Conservation (phyloP, 140 eudicot species). For the Ambrosia hybrid region DNA sequence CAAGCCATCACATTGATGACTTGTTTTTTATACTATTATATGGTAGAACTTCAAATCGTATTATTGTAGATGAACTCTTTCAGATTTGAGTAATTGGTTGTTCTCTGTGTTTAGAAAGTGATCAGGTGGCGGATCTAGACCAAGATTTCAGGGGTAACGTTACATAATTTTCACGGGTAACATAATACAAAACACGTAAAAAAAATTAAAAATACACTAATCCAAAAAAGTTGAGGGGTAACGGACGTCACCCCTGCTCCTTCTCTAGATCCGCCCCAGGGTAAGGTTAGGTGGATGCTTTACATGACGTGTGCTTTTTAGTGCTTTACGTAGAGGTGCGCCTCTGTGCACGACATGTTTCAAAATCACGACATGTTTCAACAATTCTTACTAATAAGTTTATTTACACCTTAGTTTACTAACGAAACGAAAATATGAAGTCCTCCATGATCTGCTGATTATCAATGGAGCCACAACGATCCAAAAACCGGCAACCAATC, state of each 20-base stretch:
- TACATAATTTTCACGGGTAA: too few relatives aligned
- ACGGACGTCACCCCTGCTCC: too few relatives aligned
- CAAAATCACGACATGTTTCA: background rate
- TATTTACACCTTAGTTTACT: background rate
- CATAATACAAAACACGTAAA: too few relatives aligned
- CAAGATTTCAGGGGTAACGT: too few relatives aligned
- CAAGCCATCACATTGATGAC: background rate
- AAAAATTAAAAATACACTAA: background rate
- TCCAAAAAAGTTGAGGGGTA: background rate
- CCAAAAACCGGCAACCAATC: constrained; percentile 20
- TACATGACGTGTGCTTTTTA: background rate
- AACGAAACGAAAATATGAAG: constrained; percentile 14
- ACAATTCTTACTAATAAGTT: background rate
- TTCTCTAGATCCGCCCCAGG: too few relatives aligned
- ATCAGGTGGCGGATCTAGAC: background rate
- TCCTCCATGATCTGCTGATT: constrained; percentile 9
- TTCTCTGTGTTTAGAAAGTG: background rate
- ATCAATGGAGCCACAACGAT: constrained; percentile 6
- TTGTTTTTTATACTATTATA: background rate
- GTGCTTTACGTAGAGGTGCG: too few relatives aligned
- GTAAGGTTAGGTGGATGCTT: background rate
- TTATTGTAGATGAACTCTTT: background rate
- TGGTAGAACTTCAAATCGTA: background rate
- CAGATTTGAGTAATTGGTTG: constrained; percentile 2
- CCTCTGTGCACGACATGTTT: background rate